Evolutionary conservation across 2,329 filamentous ascomycete species (phyloP).

Genomic region (Kalmusia sp.): DNA sequence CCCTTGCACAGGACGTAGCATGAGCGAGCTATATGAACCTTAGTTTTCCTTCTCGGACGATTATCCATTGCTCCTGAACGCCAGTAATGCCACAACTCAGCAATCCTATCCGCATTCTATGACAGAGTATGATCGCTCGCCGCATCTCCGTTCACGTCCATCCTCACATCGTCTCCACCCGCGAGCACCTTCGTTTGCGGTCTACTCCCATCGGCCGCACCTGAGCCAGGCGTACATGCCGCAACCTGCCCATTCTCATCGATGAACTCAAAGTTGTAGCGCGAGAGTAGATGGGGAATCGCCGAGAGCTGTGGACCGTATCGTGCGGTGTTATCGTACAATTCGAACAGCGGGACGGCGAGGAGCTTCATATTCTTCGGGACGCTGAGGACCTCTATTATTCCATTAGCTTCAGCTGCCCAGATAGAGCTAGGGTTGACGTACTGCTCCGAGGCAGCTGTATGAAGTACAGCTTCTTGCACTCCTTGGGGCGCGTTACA

Average conservation of each 20-base stretch:
- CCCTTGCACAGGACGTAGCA: background rate
- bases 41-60: background rate
- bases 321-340: conserved; percentile 95
- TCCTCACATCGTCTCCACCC: conserved; percentile 42
- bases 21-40: background rate
- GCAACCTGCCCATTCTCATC: conserved; percentile 91
- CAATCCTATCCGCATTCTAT: conserved; percentile 20
- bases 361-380: conserved; percentile 99
- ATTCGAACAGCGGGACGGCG: conserved; percentile 93
- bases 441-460: conserved; percentile 89
- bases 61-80: conserved; percentile 1
- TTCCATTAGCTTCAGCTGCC: conserved; percentile 22
- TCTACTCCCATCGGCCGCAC: conserved; percentile 52
- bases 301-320: conserved; percentile 97
- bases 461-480: conserved; percentile 98
- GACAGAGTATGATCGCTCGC: conserved; percentile 44
- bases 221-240: conserved; percentile 81
- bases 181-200: conserved; percentile 46
- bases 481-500: conserved; percentile 95
- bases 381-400: conserved; percentile 86
- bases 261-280: conserved; percentile 97
- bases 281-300: conserved; percentile 90
- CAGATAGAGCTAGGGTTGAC: conserved; percentile 39
- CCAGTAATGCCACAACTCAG: background rate
- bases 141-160: conserved; percentile 47